Evolutionary conservation across 2,329 filamentous ascomycete species (phyloP).

Genomic region (Sporothrix mexicana): DNA sequence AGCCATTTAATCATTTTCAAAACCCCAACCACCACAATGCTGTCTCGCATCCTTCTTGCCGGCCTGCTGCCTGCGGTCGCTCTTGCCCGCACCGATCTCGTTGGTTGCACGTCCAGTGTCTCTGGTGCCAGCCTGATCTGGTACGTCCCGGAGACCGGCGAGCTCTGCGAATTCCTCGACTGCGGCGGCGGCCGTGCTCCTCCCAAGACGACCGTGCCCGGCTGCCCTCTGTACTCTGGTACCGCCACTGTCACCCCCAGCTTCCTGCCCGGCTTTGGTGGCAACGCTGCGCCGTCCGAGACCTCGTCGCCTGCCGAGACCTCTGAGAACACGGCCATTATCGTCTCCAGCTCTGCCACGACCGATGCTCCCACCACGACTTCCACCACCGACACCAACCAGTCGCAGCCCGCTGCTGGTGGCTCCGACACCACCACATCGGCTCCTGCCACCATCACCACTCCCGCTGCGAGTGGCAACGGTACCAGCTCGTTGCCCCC

Average conservation of each 20-base stretch:
- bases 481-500: constrained; percentile 19
- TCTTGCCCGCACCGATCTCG: constrained; percentile 53
- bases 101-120: constrained; percentile 53
- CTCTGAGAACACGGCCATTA: no score
- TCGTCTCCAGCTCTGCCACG: neutral
- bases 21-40: neutral
- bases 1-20: constrained; percentile 2
- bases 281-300: constrained; percentile 29
- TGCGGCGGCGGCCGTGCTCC: constrained; percentile 71
- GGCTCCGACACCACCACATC: constrained; percentile 6
- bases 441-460: neutral
- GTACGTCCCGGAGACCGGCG: constrained; percentile 67
- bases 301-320: neutral
- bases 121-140: constrained; percentile 57
- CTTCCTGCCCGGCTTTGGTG: constrained; percentile 51
- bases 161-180: constrained; percentile 68
- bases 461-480: neutral
- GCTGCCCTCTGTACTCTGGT: constrained; percentile 62
- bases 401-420: neutral
- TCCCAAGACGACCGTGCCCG: constrained; percentile 66
- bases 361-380: neutral
- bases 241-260: constrained; percentile 60
- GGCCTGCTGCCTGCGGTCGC: constrained; percentile 32
- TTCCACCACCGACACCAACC: neutral
- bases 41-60: constrained; percentile 22